Conservation (phyloP, 352 stramenopile genomes). For the Globisporangium yorkense region DNA sequence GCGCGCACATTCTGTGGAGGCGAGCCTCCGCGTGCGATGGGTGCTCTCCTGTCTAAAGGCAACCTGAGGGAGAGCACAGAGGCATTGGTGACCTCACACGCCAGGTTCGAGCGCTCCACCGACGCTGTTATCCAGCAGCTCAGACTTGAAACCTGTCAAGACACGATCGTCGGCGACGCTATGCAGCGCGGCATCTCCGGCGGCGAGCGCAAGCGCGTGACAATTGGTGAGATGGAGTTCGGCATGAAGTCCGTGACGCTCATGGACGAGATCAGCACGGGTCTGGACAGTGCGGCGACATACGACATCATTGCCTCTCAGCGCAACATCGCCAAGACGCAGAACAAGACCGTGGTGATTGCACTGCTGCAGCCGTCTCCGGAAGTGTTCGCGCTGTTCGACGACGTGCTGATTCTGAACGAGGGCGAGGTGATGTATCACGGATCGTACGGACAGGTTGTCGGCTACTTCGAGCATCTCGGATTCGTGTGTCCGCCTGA, state of each 20-base stretch:
- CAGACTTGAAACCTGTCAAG: background rate
- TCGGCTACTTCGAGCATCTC: constrained; percentile 34
- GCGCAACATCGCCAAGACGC: constrained; percentile 23
- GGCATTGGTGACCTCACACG: background rate
- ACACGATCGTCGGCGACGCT: constrained; percentile 20
- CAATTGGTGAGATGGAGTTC: too few relatives aligned
- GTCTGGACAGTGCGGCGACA: constrained; percentile 84
- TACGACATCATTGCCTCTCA: constrained; percentile 85
- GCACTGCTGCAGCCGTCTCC: constrained; percentile 49
- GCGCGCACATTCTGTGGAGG: constrained; percentile 29
- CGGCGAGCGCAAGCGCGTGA: constrained; percentile 8
- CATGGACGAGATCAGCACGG: constrained; percentile 89
- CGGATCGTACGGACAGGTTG: constrained; percentile 25
- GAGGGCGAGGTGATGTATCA: constrained; percentile 57
- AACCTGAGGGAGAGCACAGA: background rate
- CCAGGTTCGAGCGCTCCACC: background rate
- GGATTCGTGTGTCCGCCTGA: constrained; percentile 35
- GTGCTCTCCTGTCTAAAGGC: background rate
- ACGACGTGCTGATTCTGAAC: constrained; percentile 53
- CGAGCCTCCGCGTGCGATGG: constrained; percentile 4
- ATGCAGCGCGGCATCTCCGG: constrained; percentile 42
- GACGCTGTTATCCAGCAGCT: constrained; percentile 1
- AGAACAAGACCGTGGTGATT: constrained; percentile 50
- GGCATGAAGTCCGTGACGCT: constrained; percentile 32
- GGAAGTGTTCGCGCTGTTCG: constrained; percentile 51